Percentiles rank a stretch among this genome's conserved stretches.
Conservation (phyloP, 345 rosid genomes). For the Lenwebbia sp. region DNA sequence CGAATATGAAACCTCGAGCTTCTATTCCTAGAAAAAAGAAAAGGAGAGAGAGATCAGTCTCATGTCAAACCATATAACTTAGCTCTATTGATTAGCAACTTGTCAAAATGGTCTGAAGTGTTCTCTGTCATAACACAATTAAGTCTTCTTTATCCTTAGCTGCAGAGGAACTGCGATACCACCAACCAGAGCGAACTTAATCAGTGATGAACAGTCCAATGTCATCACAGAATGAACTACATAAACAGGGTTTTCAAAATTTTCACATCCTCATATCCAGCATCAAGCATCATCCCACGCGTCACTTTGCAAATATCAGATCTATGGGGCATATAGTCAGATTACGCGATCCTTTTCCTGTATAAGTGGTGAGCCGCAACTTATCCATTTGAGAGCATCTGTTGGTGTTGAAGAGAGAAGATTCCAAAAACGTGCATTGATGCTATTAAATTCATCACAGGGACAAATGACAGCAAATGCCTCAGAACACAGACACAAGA, state of each 20-base stretch:
- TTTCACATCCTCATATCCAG: background rate
- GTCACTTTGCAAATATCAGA: background rate
- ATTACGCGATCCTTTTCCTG: conserved; percentile 7
- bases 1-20: conserved; percentile 93
- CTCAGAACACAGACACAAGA: conserved; percentile 5
- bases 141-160: background rate
- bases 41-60: background rate
- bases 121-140: background rate
- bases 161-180: background rate
- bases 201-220: background rate
- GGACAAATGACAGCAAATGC: conserved; percentile 21
- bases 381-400: conserved; percentile 16
- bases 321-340: background rate
- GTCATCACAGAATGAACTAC: background rate
- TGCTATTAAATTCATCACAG: conserved; percentile 9
- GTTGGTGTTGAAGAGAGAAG: conserved; percentile 2
- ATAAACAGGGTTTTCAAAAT: background rate
- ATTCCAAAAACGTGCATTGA: conserved; percentile 15
- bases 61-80: background rate
- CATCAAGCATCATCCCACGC: background rate
- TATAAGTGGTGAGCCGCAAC: background rate
- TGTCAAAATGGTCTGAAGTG: background rate
- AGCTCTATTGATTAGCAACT: background rate
- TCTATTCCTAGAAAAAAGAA: conserved; percentile 57
- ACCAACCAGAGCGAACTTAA: background rate